These are phyloP conservation scores for Mycena leptocephala DNA, from an alignment of 768 basidiomycete species.

Conservation along the genomic window DNA sequence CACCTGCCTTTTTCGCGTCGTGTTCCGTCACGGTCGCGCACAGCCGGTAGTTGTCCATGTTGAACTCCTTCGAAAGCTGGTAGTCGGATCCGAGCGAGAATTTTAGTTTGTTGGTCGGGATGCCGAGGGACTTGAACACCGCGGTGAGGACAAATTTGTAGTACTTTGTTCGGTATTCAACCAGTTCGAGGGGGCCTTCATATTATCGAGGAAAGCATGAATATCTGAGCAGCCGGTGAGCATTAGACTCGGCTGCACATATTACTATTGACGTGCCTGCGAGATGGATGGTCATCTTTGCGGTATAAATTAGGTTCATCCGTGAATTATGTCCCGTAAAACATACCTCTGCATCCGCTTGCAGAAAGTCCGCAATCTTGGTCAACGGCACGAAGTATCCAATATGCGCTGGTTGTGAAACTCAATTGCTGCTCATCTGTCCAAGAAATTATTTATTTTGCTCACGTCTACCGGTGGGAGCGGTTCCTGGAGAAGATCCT, in stretches of 20 bases:
- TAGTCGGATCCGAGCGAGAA: slow-evolving; percentile 95
- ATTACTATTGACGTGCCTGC: background rate
- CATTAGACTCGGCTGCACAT: background rate
- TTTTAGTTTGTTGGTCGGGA: slow-evolving; percentile 86
- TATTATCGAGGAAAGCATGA: slow-evolving; percentile 97
- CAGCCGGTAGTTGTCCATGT: slow-evolving; percentile 94
- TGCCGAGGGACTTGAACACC: slow-evolving; percentile 91
- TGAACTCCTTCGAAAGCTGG: slow-evolving; percentile 94
- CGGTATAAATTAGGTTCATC: background rate
- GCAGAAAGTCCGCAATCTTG: slow-evolving; percentile 97
- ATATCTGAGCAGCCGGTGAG: slow-evolving; percentile 70
- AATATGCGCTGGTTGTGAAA: slow-evolving; percentile 81
- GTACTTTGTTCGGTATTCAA: slow-evolving; percentile 90
- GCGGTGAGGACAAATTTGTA: slow-evolving; percentile 88
- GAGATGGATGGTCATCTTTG: slow-evolving; percentile 21
- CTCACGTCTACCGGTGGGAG: slow-evolving; percentile 95
- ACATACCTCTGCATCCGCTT: slow-evolving; percentile 85
- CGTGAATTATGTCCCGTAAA: slow-evolving; percentile 41
- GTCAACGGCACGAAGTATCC: slow-evolving; percentile 96
- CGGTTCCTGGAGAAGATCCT: slow-evolving; percentile 74
- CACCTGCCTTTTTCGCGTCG: slow-evolving; percentile 98
- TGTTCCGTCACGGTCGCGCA: slow-evolving; percentile 95
- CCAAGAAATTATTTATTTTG: slow-evolving; percentile 12
- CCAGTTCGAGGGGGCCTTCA: slow-evolving; percentile 97
- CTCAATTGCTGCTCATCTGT: background rate